Conservation (phyloP, 2,329 filamentous ascomycete genomes). For the Sphaceloma murrayae region DNA sequence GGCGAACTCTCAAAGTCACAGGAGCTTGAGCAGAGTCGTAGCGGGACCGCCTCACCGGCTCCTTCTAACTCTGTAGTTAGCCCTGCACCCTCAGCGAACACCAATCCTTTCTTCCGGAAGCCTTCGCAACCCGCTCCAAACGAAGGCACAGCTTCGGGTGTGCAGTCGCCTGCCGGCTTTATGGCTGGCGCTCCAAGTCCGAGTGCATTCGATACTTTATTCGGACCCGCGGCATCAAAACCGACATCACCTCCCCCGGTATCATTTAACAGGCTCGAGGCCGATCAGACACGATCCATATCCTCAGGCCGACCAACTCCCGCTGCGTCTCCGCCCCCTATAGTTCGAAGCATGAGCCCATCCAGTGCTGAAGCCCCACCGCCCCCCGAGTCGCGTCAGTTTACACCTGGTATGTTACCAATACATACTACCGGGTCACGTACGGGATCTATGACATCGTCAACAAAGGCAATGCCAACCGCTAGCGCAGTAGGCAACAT, state of each 20-base stretch:
- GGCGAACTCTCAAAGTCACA: slow-evolving; percentile 55
- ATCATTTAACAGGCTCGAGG: slow-evolving; percentile 9
- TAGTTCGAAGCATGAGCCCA: slow-evolving; percentile 34
- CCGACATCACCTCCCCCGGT: not conserved
- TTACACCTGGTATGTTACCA: slow-evolving; percentile 66
- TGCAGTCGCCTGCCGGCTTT: slow-evolving; percentile 16
- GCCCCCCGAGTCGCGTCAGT: slow-evolving; percentile 64
- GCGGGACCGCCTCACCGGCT: slow-evolving; percentile 29
- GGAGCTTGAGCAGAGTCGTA: slow-evolving; percentile 33
- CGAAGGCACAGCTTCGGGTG: slow-evolving; percentile 10
- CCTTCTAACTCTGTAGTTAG: slow-evolving; percentile 49
- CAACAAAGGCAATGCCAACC: slow-evolving; percentile 33
- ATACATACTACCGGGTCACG: slow-evolving; percentile 49
- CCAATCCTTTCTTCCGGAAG: slow-evolving; percentile 88
- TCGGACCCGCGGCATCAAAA: slow-evolving; percentile 34
- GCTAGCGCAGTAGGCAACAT: slow-evolving; percentile 30
- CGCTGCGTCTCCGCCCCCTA: slow-evolving; percentile 52
- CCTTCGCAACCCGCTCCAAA: slow-evolving; percentile 28
- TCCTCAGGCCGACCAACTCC: slow-evolving; percentile 45
- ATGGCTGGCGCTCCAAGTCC: slow-evolving; percentile 25
- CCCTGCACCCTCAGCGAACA: slow-evolving; percentile 55
- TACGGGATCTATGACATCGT: slow-evolving; percentile 63
- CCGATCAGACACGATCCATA: not conserved
- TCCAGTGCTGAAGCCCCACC: slow-evolving; percentile 43
- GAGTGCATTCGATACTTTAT: slow-evolving; percentile 31